These are phyloP conservation scores for Tylopilus sp. DNA, from an alignment of 768 basidiomycete species.

Conservation along the genomic window DNA sequence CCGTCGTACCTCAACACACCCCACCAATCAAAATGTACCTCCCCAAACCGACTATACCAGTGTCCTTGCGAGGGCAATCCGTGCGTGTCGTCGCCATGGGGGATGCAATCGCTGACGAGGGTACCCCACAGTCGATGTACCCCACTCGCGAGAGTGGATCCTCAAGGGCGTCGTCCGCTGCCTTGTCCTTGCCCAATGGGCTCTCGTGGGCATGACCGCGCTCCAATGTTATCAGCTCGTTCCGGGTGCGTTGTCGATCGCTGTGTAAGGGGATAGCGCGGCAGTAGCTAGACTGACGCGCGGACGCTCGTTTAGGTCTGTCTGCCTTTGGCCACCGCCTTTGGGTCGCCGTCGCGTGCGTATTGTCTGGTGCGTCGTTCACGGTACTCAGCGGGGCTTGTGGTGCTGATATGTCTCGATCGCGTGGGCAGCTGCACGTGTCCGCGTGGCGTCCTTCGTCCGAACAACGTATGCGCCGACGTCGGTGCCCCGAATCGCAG, in stretches of 20 bases:
- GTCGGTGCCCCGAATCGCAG: not conserved
- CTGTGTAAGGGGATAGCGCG: too few species aligned
- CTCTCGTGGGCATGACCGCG: conserved; percentile 1
- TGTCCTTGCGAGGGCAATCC: conserved; percentile 13
- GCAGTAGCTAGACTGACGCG: too few species aligned
- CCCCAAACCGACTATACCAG: not conserved
- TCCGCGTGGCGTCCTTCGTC: not conserved
- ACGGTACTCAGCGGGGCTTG: not conserved
- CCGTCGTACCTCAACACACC: not conserved
- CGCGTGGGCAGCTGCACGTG: not conserved
- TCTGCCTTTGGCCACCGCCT: not conserved
- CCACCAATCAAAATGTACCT: not conserved
- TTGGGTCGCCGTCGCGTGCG: not conserved
- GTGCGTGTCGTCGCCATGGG: conserved; percentile 3
- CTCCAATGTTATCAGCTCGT: not conserved
- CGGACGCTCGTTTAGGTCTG: too few species aligned
- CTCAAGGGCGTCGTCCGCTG: conserved; percentile 7
- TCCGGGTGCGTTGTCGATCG: conserved; percentile 1
- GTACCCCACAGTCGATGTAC: conserved; percentile 11
- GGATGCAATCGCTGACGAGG: not conserved
- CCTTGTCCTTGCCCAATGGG: conserved; percentile 8
- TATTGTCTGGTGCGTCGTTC: conserved; percentile 3
- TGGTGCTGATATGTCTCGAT: not conserved
- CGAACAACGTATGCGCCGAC: not conserved
- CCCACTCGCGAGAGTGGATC: conserved; percentile 16